Conservation (phyloP, 139 green algal species). For the Eudorina sp. region DNA sequence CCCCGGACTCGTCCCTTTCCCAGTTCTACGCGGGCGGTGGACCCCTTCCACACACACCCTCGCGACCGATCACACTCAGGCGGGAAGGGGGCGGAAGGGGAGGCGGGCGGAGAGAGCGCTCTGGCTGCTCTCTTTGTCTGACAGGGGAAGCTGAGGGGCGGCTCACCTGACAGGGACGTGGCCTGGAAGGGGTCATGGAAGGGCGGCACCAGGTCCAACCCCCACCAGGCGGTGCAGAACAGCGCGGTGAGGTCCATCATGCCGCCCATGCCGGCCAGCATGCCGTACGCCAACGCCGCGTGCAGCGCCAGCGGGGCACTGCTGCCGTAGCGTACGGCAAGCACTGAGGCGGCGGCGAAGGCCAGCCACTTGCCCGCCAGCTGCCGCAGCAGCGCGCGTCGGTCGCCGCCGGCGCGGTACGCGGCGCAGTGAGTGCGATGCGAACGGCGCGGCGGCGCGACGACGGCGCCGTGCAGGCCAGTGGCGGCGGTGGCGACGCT, state of each 20-base stretch:
- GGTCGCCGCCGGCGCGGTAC: background rate
- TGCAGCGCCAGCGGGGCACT: constrained; percentile 15
- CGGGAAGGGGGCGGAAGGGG: too few species aligned
- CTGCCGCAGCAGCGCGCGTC: background rate
- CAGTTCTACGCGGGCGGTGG: too few species aligned
- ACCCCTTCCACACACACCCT: too few species aligned
- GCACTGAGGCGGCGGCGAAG: background rate
- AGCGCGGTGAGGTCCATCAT: constrained; percentile 32
- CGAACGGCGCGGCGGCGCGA: too few species aligned
- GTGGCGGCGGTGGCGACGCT: background rate
- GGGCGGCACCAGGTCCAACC: constrained; percentile 35
- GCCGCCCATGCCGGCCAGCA: constrained; percentile 33
- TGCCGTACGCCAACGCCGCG: constrained; percentile 19
- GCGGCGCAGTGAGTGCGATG: background rate
- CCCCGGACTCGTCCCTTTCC: background rate
- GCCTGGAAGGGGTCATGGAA: constrained; percentile 19
- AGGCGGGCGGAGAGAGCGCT: too few species aligned
- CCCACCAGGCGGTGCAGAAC: background rate
- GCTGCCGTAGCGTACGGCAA: background rate
- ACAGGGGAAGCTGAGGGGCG: too few species aligned
- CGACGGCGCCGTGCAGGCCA: too few species aligned
- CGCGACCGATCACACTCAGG: too few species aligned
- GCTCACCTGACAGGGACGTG: constrained; percentile 44
- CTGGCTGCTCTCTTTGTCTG: too few species aligned
- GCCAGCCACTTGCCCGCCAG: constrained; percentile 30